These are phyloP conservation scores for Zygotorulaspora mrakii DNA, from an alignment of 1,139 yeast species.

Conservation along the genomic window DNA sequence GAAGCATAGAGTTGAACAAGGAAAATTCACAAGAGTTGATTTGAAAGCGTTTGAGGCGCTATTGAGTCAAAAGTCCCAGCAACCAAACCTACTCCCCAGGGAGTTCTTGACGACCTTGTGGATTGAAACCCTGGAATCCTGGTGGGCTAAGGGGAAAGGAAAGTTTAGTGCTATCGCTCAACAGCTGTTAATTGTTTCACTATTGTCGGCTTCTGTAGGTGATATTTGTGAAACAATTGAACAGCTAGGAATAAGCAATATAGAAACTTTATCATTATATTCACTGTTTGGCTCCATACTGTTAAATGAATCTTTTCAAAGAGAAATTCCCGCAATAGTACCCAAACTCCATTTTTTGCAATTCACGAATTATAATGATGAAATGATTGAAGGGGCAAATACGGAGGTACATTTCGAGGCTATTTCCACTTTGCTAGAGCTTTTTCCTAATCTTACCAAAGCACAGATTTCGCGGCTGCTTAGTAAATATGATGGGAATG, in stretches of 20 bases:
- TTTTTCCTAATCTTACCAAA: slow-evolving; percentile 54
- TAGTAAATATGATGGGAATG: slow-evolving; percentile 46
- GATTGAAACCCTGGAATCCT: slow-evolving; percentile 55
- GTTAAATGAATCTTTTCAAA: slow-evolving; percentile 49
- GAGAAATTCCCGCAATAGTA: slow-evolving; percentile 40
- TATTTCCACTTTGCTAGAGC: slow-evolving; percentile 46
- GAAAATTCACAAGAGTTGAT: slow-evolving; percentile 45
- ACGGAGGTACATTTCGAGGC: slow-evolving; percentile 35
- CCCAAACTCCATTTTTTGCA: slow-evolving; percentile 31
- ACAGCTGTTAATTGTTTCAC: slow-evolving; percentile 50
- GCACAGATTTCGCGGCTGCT: slow-evolving; percentile 48
- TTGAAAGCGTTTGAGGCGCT: slow-evolving; percentile 44
- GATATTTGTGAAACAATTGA: slow-evolving; percentile 44
- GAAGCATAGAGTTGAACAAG: slow-evolving; percentile 43
- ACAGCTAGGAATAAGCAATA: slow-evolving; percentile 45
- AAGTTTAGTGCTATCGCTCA: slow-evolving; percentile 45
- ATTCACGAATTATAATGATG: slow-evolving; percentile 7
- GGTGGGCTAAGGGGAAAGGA: slow-evolving; percentile 56
- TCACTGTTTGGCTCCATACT: slow-evolving; percentile 56
- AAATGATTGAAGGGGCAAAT: neutral
- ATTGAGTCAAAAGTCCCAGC: slow-evolving; percentile 33
- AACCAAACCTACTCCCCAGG: slow-evolving; percentile 45
- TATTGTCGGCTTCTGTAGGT: slow-evolving; percentile 48
- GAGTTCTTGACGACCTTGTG: slow-evolving; percentile 51
- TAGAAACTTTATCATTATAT: slow-evolving; percentile 42